Percentiles rank a stretch among this genome's conserved stretches.
phyloP scores from a whole-genome alignment of 495 filamentous ascomycete genomes.

The Neurospora sp. region DNA sequence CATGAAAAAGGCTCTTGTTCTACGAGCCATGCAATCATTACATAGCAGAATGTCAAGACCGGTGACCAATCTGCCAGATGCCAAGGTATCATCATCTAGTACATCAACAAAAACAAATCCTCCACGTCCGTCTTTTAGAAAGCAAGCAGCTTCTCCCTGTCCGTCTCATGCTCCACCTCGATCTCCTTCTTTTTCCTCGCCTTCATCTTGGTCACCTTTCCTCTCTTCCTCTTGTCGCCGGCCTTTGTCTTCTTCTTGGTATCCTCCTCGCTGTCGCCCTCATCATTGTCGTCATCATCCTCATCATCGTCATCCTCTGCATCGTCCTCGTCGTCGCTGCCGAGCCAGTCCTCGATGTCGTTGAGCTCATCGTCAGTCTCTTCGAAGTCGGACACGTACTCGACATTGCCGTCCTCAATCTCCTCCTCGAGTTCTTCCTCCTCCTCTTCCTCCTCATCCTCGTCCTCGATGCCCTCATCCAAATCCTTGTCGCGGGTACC shows the following conservation, averaged over 20 bases:
- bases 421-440: conserved; percentile 55
- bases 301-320: conserved; percentile 39
- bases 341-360: conserved; percentile 42
- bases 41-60: neutral
- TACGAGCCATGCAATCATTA: neutral
- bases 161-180: conserved; percentile 59
- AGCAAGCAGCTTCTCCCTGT: conserved; percentile 29
- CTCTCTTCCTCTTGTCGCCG: conserved; percentile 62
- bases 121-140: conserved; percentile 21
- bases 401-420: conserved; percentile 68
- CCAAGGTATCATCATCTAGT: neutral
- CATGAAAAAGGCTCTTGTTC: neutral
- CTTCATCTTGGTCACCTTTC: conserved; percentile 42
- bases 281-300: conserved; percentile 43
- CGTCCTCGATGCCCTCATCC: conserved; percentile 76
- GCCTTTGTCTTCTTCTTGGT: conserved; percentile 39
- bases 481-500: conserved; percentile 78
- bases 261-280: conserved; percentile 33
- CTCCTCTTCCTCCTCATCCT: conserved; percentile 59
- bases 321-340: conserved; percentile 38
- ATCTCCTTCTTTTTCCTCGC: conserved; percentile 63
- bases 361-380: conserved; percentile 44
- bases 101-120: neutral
- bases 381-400: conserved; percentile 64
- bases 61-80: neutral